phyloP scores from a whole-genome alignment of 192 early-diverging fungal genomes.

The Coemansia sp. region DNA sequence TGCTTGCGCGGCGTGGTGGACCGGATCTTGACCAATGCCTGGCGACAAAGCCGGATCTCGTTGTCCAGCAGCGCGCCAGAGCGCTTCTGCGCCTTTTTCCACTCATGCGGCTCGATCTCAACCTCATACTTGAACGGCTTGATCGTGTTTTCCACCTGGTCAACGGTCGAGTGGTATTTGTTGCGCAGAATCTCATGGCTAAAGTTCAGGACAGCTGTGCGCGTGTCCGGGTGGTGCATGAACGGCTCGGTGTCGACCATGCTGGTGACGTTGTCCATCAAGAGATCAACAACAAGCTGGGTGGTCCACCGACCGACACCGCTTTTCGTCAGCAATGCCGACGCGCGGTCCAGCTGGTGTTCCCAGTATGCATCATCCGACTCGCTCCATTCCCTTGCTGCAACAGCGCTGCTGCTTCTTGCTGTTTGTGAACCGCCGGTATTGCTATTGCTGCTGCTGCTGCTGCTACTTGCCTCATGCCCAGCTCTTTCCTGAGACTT shows the following conservation, averaged over 20 bases:
- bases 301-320: slow-evolving; percentile 90
- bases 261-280: slow-evolving; percentile 80
- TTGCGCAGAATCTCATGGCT: slow-evolving; percentile 80
- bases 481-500: slow-evolving; percentile 5
- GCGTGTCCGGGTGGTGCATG: slow-evolving; percentile 79
- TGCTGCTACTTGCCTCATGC: not conserved
- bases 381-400: slow-evolving; percentile 41
- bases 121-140: slow-evolving; percentile 99
- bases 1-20: slow-evolving; percentile 73
- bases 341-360: slow-evolving; percentile 77
- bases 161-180: slow-evolving; percentile 87
- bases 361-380: slow-evolving; percentile 70
- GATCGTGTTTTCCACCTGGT: slow-evolving; percentile 98
- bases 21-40: slow-evolving; percentile 71
- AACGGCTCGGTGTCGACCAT: slow-evolving; percentile 82
- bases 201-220: slow-evolving; percentile 76
- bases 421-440: not conserved
- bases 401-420: not conserved
- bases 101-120: slow-evolving; percentile 87
- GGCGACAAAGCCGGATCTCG: slow-evolving; percentile 76
- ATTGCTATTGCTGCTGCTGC: slow-evolving; percentile 1
- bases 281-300: slow-evolving; percentile 87
- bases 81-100: slow-evolving; percentile 86
- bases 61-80: slow-evolving; percentile 73
- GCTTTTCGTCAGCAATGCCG: slow-evolving; percentile 88